Evolutionary conservation across 768 basidiomycete species (phyloP).

Genomic region (Mycena indigotica): DNA sequence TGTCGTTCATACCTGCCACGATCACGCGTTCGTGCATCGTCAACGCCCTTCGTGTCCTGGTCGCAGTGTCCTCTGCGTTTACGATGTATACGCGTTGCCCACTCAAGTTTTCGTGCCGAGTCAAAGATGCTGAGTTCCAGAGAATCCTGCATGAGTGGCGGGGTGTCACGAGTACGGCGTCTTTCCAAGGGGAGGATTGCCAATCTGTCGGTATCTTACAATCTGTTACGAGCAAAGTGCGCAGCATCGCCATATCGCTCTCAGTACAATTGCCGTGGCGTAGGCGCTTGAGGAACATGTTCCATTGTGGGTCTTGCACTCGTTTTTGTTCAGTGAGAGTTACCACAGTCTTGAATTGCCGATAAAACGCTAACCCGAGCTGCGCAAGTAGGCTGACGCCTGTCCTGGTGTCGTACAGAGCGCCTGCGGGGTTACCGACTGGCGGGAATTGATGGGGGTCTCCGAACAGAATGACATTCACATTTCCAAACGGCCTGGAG

Average conservation of each 20-base stretch:
- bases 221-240: slow-evolving; percentile 20
- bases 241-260: slow-evolving; percentile 31
- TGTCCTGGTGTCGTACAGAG: slow-evolving; percentile 24
- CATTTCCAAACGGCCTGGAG: slow-evolving; percentile 34
- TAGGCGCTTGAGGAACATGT: slow-evolving; percentile 29
- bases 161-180: slow-evolving; percentile 39
- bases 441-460: too few species aligned
- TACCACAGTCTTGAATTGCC: slow-evolving; percentile 37
- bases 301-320: slow-evolving; percentile 34
- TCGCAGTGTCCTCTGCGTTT: slow-evolving; percentile 32
- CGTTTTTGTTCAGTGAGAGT: slow-evolving; percentile 39
- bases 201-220: slow-evolving; percentile 28
- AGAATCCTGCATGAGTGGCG: slow-evolving; percentile 34
- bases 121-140: slow-evolving; percentile 37
- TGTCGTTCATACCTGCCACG: background rate
- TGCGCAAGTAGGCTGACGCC: background rate
- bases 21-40: slow-evolving; percentile 7
- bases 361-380: slow-evolving; percentile 29
- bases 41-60: background rate
- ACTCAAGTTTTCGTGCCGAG: slow-evolving; percentile 23
- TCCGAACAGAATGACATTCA: slow-evolving; percentile 43
- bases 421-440: slow-evolving; percentile 27
- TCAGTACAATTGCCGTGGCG: slow-evolving; percentile 31
- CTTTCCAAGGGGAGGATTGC: slow-evolving; percentile 30
- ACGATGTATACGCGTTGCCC: slow-evolving; percentile 30